Conservation (phyloP, 1,139 yeast genomes). For the Zygosaccharomyces sapae region DNA sequence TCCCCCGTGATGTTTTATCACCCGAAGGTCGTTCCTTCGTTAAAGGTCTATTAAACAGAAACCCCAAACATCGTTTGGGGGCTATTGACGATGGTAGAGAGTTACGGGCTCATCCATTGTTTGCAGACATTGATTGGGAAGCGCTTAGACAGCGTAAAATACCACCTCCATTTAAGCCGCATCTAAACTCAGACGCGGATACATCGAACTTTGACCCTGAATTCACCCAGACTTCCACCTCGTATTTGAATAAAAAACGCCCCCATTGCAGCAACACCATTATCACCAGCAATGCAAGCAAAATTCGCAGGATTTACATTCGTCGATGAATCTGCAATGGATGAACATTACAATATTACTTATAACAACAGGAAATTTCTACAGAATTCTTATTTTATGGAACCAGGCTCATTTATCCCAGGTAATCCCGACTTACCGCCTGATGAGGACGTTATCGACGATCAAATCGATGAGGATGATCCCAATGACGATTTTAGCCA, state of each 20-base stretch:
- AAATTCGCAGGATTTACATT: slow-evolving; percentile 94
- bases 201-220: slow-evolving; percentile 97
- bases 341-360: slow-evolving; percentile 59
- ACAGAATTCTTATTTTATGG: slow-evolving; percentile 39
- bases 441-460: slow-evolving; percentile 78
- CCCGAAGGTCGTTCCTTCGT: slow-evolving; percentile 92
- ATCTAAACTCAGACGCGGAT: slow-evolving; percentile 82
- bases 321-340: slow-evolving; percentile 91
- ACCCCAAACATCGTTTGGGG: slow-evolving; percentile 91
- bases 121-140: slow-evolving; percentile 87
- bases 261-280: slow-evolving; percentile 45
- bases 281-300: slow-evolving; percentile 92
- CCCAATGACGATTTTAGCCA: slow-evolving; percentile 36
- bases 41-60: slow-evolving; percentile 87
- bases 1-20: slow-evolving; percentile 90
- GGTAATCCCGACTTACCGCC: slow-evolving; percentile 77
- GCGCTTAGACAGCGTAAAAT: slow-evolving; percentile 70
- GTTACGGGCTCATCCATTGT: slow-evolving; percentile 84
- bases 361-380: slow-evolving; percentile 33
- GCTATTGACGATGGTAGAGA: slow-evolving; percentile 89
- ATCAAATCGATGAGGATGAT: slow-evolving; percentile 60
- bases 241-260: slow-evolving; percentile 64
- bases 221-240: slow-evolving; percentile 87
- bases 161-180: slow-evolving; percentile 98
- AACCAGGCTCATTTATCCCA: slow-evolving; percentile 69